These are phyloP conservation scores for Bondarzewia mesenterica DNA, from an alignment of 1,284 basidiomycete genomes.

Conservation along the genomic window DNA sequence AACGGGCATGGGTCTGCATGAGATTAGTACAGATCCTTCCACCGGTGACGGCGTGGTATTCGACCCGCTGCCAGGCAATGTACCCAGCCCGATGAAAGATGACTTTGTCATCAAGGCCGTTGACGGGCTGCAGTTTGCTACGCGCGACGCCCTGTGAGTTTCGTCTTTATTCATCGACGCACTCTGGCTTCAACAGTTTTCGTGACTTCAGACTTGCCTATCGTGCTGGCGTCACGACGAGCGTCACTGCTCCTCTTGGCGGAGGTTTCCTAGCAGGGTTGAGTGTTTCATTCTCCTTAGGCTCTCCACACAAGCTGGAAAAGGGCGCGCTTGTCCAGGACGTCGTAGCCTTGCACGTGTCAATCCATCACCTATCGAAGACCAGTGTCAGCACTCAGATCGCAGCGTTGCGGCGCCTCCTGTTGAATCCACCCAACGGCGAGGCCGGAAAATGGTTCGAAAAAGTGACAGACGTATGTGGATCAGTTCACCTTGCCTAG, in stretches of 20 bases:
- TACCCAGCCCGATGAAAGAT: constrained; percentile 45
- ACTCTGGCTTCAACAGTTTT: not conserved
- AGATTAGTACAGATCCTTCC: constrained; percentile 32
- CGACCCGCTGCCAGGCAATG: constrained; percentile 36
- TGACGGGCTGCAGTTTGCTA: constrained; percentile 70
- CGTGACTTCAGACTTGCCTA: constrained; percentile 31
- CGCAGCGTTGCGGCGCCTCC: constrained; percentile 51
- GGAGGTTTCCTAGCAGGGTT: constrained; percentile 37
- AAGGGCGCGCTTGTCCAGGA: constrained; percentile 40
- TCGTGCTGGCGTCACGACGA: constrained; percentile 27
- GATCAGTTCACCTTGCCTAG: not conserved
- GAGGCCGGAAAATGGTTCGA: not conserved
- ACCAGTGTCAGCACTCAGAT: constrained; percentile 59
- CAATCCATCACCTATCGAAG: constrained; percentile 27
- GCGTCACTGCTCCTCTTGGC: constrained; percentile 38
- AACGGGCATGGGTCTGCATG: constrained; percentile 26
- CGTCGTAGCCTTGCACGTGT: constrained; percentile 43
- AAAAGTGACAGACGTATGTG: not conserved
- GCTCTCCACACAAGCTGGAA: constrained; percentile 36
- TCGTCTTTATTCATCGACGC: constrained; percentile 1
- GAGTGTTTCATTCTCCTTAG: constrained; percentile 39
- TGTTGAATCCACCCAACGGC: constrained; percentile 26
- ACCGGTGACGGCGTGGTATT: constrained; percentile 38
- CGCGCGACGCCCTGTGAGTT: constrained; percentile 68
- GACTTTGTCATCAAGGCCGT: constrained; percentile 53